A percentile compares a stretch with the other conserved stretches of the same genome.
These are phyloP conservation scores for Talaromyces pinophilus DNA, from an alignment of 2,329 filamentous ascomycete species.

Conservation along the genomic window DNA sequence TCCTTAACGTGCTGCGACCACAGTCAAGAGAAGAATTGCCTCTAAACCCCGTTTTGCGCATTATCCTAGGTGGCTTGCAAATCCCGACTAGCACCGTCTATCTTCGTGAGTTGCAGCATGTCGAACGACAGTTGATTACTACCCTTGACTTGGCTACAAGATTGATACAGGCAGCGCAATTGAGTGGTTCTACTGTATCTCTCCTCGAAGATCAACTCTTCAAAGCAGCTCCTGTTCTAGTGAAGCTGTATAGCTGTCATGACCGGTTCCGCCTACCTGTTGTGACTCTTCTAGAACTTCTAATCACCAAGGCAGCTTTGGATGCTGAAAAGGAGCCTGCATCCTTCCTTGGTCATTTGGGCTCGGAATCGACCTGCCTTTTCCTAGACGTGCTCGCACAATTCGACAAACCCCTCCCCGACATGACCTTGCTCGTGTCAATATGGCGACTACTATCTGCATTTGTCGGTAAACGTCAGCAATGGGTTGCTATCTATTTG, in stretches of 20 bases:
- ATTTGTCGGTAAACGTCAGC: slow-evolving; percentile 84
- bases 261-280: slow-evolving; percentile 66
- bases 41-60: slow-evolving; percentile 73
- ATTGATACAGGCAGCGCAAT: slow-evolving; percentile 68
- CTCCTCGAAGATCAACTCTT: slow-evolving; percentile 77
- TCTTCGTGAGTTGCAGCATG: slow-evolving; percentile 55
- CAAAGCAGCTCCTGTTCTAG: slow-evolving; percentile 73
- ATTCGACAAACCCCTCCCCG: slow-evolving; percentile 72
- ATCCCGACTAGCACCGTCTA: slow-evolving; percentile 65
- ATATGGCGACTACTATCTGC: slow-evolving; percentile 86
- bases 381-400: slow-evolving; percentile 78
- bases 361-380: slow-evolving; percentile 76
- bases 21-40: slow-evolving; percentile 68
- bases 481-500: slow-evolving; percentile 93
- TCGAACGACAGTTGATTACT: slow-evolving; percentile 63
- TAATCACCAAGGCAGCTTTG: slow-evolving; percentile 70
- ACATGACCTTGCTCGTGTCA: slow-evolving; percentile 63
- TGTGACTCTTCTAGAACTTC: slow-evolving; percentile 68
- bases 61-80: slow-evolving; percentile 64
- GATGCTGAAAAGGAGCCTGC: slow-evolving; percentile 70
- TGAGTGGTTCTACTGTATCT: slow-evolving; percentile 63
- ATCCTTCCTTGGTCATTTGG: slow-evolving; percentile 90
- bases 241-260: slow-evolving; percentile 71
- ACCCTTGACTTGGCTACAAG: slow-evolving; percentile 67
- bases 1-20: slow-evolving; percentile 75